Evolutionary conservation across 176 grass and related monocot species (phyloP).

Genomic region (Oryza glaberrima): DNA sequence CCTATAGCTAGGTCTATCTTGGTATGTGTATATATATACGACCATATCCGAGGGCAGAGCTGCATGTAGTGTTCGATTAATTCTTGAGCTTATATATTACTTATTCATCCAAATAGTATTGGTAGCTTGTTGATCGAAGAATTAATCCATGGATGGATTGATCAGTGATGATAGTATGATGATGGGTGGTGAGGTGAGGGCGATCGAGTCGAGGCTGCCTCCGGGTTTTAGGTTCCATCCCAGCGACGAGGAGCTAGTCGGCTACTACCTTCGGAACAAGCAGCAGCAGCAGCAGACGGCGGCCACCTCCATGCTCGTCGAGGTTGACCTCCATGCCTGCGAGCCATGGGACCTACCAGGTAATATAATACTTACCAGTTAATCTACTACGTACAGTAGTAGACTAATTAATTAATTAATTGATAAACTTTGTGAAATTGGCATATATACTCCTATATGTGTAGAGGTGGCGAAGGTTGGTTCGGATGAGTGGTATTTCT

Average conservation of each 20-base stretch:
- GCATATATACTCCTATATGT: background rate
- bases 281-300: background rate
- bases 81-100: too few relatives aligned
- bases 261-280: conserved; percentile 51
- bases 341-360: conserved; percentile 58
- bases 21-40: too few relatives aligned
- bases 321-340: conserved; percentile 53
- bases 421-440: too few relatives aligned
- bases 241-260: conserved; percentile 54
- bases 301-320: conserved; percentile 40
- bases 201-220: conserved; percentile 52
- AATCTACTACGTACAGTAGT: too few relatives aligned
- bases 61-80: too few relatives aligned
- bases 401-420: too few relatives aligned
- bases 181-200: conserved; percentile 34
- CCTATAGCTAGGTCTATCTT: too few relatives aligned
- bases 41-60: background rate
- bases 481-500: conserved; percentile 55
- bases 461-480: conserved; percentile 42
- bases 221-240: conserved; percentile 58
- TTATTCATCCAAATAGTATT: too few relatives aligned
- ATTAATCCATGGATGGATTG: background rate
- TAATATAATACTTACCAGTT: too few relatives aligned
- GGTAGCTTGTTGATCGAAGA: too few relatives aligned
- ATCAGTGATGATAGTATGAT: background rate